phyloP scores from a whole-genome alignment of 805 yeast species.

The Yueomyces sinensis region DNA sequence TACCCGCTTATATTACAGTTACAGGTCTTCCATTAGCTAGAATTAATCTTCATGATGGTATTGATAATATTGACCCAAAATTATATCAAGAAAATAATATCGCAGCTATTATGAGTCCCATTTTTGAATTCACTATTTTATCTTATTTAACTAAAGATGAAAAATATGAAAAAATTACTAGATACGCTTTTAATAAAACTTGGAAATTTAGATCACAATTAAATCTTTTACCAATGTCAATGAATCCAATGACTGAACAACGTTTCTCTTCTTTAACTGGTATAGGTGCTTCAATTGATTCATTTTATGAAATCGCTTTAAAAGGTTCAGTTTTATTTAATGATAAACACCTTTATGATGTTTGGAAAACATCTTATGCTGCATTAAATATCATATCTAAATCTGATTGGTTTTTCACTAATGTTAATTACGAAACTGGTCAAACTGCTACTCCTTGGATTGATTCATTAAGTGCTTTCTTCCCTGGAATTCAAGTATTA shows the following conservation, averaged over 20 bases:
- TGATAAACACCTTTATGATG: slow-evolving; percentile 33
- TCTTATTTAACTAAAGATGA: slow-evolving; percentile 66
- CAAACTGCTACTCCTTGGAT: slow-evolving; percentile 49
- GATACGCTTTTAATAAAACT: slow-evolving; percentile 48
- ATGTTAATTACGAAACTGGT: slow-evolving; percentile 45
- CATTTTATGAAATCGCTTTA: slow-evolving; percentile 79
- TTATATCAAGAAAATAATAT: slow-evolving; percentile 60
- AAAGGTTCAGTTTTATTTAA: slow-evolving; percentile 66
- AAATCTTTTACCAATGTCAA: slow-evolving; percentile 65
- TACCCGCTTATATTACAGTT: slow-evolving; percentile 55
- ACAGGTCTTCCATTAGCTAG: slow-evolving; percentile 69
- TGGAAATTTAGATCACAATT: slow-evolving; percentile 56
- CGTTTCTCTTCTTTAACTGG: slow-evolving; percentile 59
- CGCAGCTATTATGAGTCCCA: slow-evolving; percentile 77
- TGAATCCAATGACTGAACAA: slow-evolving; percentile 42
- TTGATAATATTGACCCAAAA: slow-evolving; percentile 29
- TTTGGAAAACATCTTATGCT: slow-evolving; percentile 50
- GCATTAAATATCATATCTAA: slow-evolving; percentile 44
- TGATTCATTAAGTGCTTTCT: slow-evolving; percentile 77
- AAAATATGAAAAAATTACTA: slow-evolving; percentile 49
- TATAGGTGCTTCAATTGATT: slow-evolving; percentile 83
- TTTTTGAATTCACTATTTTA: slow-evolving; percentile 66
- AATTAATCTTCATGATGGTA: slow-evolving; percentile 39
- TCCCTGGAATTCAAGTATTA: slow-evolving; percentile 73
- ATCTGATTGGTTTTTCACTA: slow-evolving; percentile 38